These are phyloP conservation scores for Andrographis paniculata DNA, from an alignment of 305 asterid species.

Conservation along the genomic window DNA sequence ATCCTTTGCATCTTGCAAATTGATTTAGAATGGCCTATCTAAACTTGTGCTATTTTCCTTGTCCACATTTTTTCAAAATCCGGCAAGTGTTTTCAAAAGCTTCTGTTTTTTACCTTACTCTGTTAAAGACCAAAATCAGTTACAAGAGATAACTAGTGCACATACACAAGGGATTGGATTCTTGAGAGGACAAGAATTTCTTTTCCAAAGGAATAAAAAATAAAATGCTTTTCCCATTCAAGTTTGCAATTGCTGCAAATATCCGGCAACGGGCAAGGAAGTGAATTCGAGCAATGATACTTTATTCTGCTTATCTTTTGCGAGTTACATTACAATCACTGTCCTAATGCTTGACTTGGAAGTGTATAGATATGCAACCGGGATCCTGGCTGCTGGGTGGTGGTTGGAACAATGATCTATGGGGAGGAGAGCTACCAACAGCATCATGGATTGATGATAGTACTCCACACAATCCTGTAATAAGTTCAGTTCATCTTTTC, in stretches of 20 bases:
- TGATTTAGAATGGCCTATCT: too few species aligned
- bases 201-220: too few species aligned
- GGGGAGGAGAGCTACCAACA: slow-evolving; percentile 94
- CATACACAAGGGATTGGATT: too few species aligned
- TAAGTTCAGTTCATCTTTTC: slow-evolving; percentile 18
- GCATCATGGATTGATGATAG: slow-evolving; percentile 92
- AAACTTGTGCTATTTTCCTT: too few species aligned
- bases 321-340: slow-evolving; percentile 15
- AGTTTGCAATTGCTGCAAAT: too few species aligned
- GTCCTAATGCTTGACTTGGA: slow-evolving; percentile 17
- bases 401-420: slow-evolving; percentile 94
- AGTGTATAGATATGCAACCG: slow-evolving; percentile 41
- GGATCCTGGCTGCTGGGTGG: slow-evolving; percentile 94
- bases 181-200: too few species aligned
- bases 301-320: slow-evolving; percentile 1
- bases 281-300: slow-evolving; percentile 9
- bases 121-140: too few species aligned
- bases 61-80: too few species aligned
- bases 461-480: slow-evolving; percentile 85
- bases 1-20: neutral
- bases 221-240: too few species aligned
- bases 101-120: too few species aligned
- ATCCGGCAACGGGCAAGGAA: slow-evolving; percentile 4
- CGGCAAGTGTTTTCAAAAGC: too few species aligned
- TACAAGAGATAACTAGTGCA: too few species aligned